Percentiles rank a stretch among this genome's conserved stretches.
Conservation (phyloP, 2,329 filamentous ascomycete genomes). For the Metarhizium humberi region DNA sequence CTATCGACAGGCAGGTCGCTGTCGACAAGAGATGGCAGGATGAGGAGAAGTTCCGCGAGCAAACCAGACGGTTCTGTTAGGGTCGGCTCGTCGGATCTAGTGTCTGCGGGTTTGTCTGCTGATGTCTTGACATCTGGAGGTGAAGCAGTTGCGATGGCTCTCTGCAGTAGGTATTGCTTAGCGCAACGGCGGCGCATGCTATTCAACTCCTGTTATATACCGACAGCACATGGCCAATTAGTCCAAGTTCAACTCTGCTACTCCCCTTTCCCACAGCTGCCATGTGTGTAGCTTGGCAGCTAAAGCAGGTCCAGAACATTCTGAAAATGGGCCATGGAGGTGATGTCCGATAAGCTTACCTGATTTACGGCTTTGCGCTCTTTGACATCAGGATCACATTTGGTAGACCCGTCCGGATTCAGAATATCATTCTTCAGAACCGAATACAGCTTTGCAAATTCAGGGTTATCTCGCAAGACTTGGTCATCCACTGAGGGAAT, state of each 20-base stretch:
- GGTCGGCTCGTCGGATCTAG: constrained; percentile 5
- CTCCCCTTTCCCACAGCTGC: no score
- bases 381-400: constrained; percentile 37
- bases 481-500: constrained; percentile 48
- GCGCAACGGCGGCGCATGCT: constrained; percentile 37
- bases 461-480: constrained; percentile 46
- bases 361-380: constrained; percentile 40
- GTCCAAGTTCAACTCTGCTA: neutral
- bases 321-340: neutral
- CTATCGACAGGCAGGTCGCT: constrained; percentile 24
- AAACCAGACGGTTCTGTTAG: constrained; percentile 27
- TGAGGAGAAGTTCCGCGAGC: constrained; percentile 43
- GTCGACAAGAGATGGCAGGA: constrained; percentile 41
- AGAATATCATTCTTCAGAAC: constrained; percentile 44
- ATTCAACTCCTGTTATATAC: constrained; percentile 35
- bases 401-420: constrained; percentile 49
- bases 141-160: constrained; percentile 38
- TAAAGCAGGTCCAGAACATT: neutral
- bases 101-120: constrained; percentile 3
- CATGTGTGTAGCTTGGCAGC: neutral
- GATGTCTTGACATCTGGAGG: constrained; percentile 15
- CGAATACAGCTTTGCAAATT: constrained; percentile 49
- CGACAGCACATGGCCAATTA: neutral
- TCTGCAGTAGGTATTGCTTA: constrained; percentile 40
- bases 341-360: constrained; percentile 23